phyloP scores from a whole-genome alignment of 352 stramenopile species.

The Phytophthora cactorum region DNA sequence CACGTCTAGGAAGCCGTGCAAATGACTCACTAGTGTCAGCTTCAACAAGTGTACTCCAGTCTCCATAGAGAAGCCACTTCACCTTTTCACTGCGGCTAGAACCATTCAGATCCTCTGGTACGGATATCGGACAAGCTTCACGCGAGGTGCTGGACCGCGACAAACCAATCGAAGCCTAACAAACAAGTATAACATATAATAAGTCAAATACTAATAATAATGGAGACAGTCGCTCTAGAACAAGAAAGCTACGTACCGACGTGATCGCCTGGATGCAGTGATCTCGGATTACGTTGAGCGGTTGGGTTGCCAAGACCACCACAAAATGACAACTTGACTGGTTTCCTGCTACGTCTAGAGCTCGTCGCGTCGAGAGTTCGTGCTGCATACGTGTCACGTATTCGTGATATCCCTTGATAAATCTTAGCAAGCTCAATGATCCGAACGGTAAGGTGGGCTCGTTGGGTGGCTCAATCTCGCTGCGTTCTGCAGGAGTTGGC shows the following conservation, averaged over 20 bases:
- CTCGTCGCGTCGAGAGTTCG: constrained; percentile 15
- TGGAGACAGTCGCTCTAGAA: background rate
- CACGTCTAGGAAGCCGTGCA: constrained; percentile 30
- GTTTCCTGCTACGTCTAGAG: background rate
- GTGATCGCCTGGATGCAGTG: constrained; percentile 70
- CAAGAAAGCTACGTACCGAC: constrained; percentile 42
- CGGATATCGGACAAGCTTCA: constrained; percentile 31
- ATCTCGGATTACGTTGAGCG: constrained; percentile 49
- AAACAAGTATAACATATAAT: background rate
- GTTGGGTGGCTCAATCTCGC: constrained; percentile 39
- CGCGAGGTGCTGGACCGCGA: constrained; percentile 50
- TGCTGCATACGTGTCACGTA: constrained; percentile 37
- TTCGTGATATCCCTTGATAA: constrained; percentile 40
- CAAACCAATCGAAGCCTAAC: constrained; percentile 53
- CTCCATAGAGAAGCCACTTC: constrained; percentile 65
- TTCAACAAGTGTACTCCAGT: constrained; percentile 48
- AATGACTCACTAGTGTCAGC: constrained; percentile 16
- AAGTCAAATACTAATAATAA: background rate
- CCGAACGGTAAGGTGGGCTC: constrained; percentile 47
- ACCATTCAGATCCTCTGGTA: constrained; percentile 49
- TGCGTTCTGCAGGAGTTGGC: constrained; percentile 39
- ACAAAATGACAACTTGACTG: constrained; percentile 42
- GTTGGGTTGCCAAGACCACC: constrained; percentile 52
- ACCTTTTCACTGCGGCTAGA: constrained; percentile 55
- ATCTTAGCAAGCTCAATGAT: constrained; percentile 31